Evolutionary conservation across 2,329 filamentous ascomycete genomes (phyloP), one percentile per base, ranked within the genome.

Genomic region (Paraphaeosphaeria sporulosa): DNA sequence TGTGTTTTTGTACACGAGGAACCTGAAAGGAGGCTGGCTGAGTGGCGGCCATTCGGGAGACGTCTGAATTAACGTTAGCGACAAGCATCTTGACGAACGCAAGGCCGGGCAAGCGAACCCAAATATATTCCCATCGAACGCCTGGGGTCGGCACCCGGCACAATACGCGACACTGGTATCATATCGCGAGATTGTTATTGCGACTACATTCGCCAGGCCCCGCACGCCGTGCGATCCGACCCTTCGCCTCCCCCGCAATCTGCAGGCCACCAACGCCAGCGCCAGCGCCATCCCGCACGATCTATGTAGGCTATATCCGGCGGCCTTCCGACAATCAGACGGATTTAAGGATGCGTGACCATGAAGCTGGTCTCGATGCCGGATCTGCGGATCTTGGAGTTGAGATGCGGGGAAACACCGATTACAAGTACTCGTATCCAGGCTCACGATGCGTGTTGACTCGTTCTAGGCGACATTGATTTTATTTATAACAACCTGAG

Each of bases 161-260:
- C 40, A 21, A 43, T 6, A 43, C n/a, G 40, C 40, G 36, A 40
- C 36, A 15, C 12, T 40, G n/a, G 12, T 15, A 40, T 21, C 40
- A 43, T 43, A 43, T 43, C n/a, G 40, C 40, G 40, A 43, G n/a
- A n/a, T n/a, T n/a, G n/a, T n/a, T n/a, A 43, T 43, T 17, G 13
- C 36, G 36, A 40, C 36, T 15, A 3, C 17, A 15, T 43, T 43
- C 40, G 40, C 40, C n/a, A 19, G n/a, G n/a, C n/a, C n/a, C 17
- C 40, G 40, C 19, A 43, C 40, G 40, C 40, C 40, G 17, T 43
- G 40, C 40, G 40, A 43, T 43, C 40, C 40, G 40, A 43, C 40
- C 40, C 40, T 43, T 43, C 40, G 40, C 30, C 27, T 49, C 25
- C 17, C 47, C 47, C 47, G 47, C 47, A 49, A 30, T 34, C 47